phyloP scores from a whole-genome alignment of 2,329 filamentous ascomycete genomes.

The Dryadomyces quercivorus region DNA sequence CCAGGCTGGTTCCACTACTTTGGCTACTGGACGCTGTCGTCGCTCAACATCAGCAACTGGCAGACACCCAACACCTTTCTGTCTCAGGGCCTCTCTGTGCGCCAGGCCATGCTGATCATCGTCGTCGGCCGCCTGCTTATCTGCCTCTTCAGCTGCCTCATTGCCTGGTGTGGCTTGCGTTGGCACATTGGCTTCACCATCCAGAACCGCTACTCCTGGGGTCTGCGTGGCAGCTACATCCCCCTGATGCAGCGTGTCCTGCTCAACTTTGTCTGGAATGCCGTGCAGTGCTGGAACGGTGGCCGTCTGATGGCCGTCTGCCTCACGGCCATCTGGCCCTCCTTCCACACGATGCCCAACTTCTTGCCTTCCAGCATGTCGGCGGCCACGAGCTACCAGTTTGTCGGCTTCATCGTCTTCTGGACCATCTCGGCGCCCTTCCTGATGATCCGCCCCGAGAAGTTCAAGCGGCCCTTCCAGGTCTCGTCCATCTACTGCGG shows the following conservation, averaged over 20 bases:
- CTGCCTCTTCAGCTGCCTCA: slow-evolving; percentile 27
- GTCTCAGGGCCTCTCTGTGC: slow-evolving; percentile 27
- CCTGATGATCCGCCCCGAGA: slow-evolving; percentile 29
- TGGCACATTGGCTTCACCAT: slow-evolving; percentile 40
- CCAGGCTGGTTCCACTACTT: slow-evolving; percentile 11
- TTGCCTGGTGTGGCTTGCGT: slow-evolving; percentile 33
- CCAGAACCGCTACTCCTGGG: slow-evolving; percentile 37
- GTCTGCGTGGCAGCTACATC: slow-evolving; percentile 33
- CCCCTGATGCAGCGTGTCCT: slow-evolving; percentile 32
- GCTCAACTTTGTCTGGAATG: slow-evolving; percentile 38
- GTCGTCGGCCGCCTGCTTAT: slow-evolving; percentile 29
- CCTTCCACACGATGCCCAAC: slow-evolving; percentile 15
- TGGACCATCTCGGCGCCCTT: slow-evolving; percentile 22
- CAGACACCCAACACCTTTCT: slow-evolving; percentile 9
- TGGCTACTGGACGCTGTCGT: slow-evolving; percentile 7
- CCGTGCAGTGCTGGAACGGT: slow-evolving; percentile 31
- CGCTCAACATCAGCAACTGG: slow-evolving; percentile 10
- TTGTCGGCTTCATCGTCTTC: slow-evolving; percentile 20
- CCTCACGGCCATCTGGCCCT: slow-evolving; percentile 16
- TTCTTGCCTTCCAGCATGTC: slow-evolving; percentile 13
- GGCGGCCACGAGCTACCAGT: slow-evolving; percentile 20
- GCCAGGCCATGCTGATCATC: slow-evolving; percentile 32
- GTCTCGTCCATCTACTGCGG: slow-evolving; percentile 20
- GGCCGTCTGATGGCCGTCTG: slow-evolving; percentile 24
- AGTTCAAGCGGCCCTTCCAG: slow-evolving; percentile 20